A percentile compares a stretch with the other conserved stretches of the same genome.
Evolutionary conservation across 768 basidiomycete genomes (phyloP).

Genomic region (Nidula microcarpa): DNA sequence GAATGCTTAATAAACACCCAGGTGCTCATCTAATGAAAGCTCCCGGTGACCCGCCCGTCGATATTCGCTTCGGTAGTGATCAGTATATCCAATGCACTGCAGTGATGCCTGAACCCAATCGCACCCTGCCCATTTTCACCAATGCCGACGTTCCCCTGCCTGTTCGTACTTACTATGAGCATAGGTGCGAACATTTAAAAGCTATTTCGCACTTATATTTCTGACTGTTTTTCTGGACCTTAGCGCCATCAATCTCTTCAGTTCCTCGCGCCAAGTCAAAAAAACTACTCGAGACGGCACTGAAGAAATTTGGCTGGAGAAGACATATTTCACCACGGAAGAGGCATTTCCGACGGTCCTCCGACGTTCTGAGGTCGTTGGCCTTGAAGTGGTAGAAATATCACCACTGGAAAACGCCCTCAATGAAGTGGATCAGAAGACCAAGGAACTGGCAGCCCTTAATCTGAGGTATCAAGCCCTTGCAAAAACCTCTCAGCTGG

Average conservation of each 20-base stretch:
- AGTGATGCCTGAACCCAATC: conserved; percentile 83
- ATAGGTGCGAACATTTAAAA: conserved; percentile 52
- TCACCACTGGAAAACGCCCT: conserved; percentile 85
- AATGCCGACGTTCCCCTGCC: conserved; percentile 80
- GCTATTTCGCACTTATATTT: neutral
- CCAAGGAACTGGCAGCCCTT: conserved; percentile 69
- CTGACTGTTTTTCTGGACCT: neutral
- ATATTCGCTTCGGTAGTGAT: conserved; percentile 73
- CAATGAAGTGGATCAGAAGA: conserved; percentile 75
- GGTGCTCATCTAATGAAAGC: conserved; percentile 76
- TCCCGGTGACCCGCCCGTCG: conserved; percentile 73
- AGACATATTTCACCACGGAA: conserved; percentile 83
- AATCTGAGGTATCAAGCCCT: conserved; percentile 73
- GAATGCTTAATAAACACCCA: conserved; percentile 88
- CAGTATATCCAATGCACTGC: conserved; percentile 89
- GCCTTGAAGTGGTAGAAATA: conserved; percentile 66
- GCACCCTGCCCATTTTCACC: conserved; percentile 70
- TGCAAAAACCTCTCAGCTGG: conserved; percentile 68
- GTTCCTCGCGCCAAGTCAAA: conserved; percentile 64
- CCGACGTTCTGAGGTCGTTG: conserved; percentile 82
- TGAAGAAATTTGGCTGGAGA: conserved; percentile 85
- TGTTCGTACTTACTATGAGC: conserved; percentile 84
- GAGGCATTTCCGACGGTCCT: conserved; percentile 90
- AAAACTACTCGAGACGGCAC: conserved; percentile 60
- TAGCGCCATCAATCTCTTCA: conserved; percentile 84